Percentiles rank a stretch among this genome's conserved stretches.
Conservation (phyloP, 139 green algal species). For the Chlorella sp. region DNA sequence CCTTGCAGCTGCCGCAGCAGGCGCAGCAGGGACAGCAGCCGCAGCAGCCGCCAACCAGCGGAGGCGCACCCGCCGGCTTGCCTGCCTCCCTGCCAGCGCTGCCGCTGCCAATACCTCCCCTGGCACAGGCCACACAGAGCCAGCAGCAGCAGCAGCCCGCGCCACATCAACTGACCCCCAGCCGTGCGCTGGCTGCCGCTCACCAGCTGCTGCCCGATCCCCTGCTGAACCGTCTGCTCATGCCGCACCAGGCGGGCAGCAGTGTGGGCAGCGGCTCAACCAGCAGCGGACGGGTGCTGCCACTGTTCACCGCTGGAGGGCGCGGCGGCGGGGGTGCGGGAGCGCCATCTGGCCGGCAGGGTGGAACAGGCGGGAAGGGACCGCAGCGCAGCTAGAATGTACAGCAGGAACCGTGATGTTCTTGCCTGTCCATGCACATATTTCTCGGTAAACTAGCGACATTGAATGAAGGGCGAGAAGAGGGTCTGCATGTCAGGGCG, state of each 20-base stretch:
- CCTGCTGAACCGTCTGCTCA: neutral
- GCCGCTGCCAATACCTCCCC: neutral
- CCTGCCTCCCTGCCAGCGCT: neutral
- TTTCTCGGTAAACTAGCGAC: too few relatives aligned
- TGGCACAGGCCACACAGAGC: neutral
- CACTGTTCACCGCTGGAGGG: too few relatives aligned
- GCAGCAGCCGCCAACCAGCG: too few relatives aligned
- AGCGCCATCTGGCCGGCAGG: too few relatives aligned
- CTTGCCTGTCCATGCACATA: too few relatives aligned
- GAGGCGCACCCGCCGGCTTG: neutral
- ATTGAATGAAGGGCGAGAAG: too few relatives aligned
- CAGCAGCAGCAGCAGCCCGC: neutral
- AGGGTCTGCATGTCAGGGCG: too few relatives aligned
- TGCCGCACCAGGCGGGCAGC: neutral
- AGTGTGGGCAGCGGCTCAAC: too few relatives aligned
- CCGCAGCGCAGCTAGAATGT: too few relatives aligned
- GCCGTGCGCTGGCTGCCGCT: neutral
- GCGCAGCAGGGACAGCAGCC: neutral
- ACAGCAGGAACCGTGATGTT: too few relatives aligned
- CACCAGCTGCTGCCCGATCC: neutral
- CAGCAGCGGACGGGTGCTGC: neutral
- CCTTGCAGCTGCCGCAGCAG: neutral
- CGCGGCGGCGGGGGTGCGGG: too few relatives aligned
- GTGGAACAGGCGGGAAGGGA: too few relatives aligned
- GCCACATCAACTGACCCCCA: neutral